Conservation (phyloP, 306 rosid genomes). For the Luffa acutangula region DNA sequence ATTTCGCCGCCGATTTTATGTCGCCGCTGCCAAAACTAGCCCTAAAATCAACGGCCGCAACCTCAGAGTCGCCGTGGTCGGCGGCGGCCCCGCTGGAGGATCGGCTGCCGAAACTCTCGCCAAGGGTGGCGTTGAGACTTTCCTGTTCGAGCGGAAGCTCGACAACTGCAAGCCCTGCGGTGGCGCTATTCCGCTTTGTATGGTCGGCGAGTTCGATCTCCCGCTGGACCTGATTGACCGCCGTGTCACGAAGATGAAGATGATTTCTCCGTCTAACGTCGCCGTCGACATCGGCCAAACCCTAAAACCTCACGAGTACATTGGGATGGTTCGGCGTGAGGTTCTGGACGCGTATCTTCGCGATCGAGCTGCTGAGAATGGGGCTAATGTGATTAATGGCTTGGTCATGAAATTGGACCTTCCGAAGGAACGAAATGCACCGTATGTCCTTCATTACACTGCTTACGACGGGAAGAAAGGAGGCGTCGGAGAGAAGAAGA, state of each 20-base stretch:
- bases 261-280: slow-evolving; percentile 96
- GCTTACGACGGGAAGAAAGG: slow-evolving; percentile 56
- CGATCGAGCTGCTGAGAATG: slow-evolving; percentile 60
- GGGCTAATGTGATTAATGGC: slow-evolving; percentile 73
- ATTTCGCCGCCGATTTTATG: slow-evolving; percentile 25
- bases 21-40: slow-evolving; percentile 49
- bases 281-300: slow-evolving; percentile 88
- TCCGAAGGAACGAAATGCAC: slow-evolving; percentile 40
- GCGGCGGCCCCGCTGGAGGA: slow-evolving; percentile 87
- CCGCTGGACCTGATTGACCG: slow-evolving; percentile 91
- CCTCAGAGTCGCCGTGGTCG: slow-evolving; percentile 84
- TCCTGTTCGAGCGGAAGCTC: slow-evolving; percentile 72
- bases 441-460: slow-evolving; percentile 71
- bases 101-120: slow-evolving; percentile 75
- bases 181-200: slow-evolving; percentile 93
- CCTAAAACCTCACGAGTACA: slow-evolving; percentile 86
- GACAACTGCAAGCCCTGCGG: slow-evolving; percentile 99
- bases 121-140: slow-evolving; percentile 77
- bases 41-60: slow-evolving; percentile 57
- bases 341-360: slow-evolving; percentile 69
- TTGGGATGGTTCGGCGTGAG: slow-evolving; percentile 94
- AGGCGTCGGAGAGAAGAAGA: slow-evolving; percentile 60
- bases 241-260: slow-evolving; percentile 91
- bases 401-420: slow-evolving; percentile 78
- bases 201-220: slow-evolving; percentile 91